Conservation (phyloP, 352 stramenopile species). For the Phytophthora citrophthora region DNA sequence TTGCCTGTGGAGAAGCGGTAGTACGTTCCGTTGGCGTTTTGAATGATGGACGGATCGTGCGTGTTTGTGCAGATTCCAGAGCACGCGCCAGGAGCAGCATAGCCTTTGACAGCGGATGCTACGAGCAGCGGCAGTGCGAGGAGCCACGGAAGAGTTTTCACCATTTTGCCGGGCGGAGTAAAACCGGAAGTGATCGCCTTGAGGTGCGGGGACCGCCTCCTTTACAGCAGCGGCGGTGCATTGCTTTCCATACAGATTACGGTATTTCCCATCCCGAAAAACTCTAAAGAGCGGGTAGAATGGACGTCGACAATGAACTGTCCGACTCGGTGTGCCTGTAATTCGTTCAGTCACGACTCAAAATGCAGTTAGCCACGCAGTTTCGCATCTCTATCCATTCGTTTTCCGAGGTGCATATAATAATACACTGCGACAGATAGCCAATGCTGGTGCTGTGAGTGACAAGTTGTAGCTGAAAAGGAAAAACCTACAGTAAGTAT, state of each 20-base stretch:
- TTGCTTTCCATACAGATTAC: neutral
- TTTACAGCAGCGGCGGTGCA: neutral
- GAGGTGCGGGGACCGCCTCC: neutral
- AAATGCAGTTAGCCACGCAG: neutral
- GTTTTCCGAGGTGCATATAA: too few relatives aligned
- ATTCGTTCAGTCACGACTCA: neutral
- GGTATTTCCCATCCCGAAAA: neutral
- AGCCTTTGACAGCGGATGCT: constrained; percentile 13
- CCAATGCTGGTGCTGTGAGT: too few relatives aligned
- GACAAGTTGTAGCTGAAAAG: too few relatives aligned
- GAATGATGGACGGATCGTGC: constrained; percentile 51
- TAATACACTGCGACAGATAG: too few relatives aligned
- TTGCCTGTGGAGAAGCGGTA: constrained; percentile 51
- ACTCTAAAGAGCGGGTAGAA: neutral
- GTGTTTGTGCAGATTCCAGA: constrained; percentile 35
- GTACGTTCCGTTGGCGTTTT: constrained; percentile 46
- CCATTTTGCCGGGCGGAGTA: neutral
- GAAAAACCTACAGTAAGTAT: too few relatives aligned
- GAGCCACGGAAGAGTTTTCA: constrained; percentile 11
- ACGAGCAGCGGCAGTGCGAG: constrained; percentile 17
- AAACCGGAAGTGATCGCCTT: constrained; percentile 4
- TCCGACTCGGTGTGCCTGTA: neutral
- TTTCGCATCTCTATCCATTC: too few relatives aligned
- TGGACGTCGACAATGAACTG: neutral
- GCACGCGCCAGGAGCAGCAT: constrained; percentile 22